Evolutionary conservation across 306 rosid genomes (phyloP), one percentile per base, ranked within the genome.

Genomic region (Morella rubra): DNA sequence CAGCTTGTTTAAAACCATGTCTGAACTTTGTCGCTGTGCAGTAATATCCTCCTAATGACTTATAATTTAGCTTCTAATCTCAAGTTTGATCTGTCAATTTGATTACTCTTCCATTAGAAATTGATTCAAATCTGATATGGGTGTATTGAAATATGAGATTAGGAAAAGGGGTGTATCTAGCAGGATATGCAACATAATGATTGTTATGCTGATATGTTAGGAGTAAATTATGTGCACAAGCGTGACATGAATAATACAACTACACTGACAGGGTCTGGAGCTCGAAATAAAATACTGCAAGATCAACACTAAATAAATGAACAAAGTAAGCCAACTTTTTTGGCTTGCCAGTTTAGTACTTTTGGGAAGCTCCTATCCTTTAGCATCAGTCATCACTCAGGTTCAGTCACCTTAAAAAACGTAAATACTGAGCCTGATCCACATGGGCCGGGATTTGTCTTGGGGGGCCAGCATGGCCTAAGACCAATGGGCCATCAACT

Each of bases 141-240:
- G 82, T 80, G 79, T 77, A 84, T 79, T 88, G 83, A 73, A 72
- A 12, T 77, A 81, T 49, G 54, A 73, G 85, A 75, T 85, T 59
- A 73, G 77, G 60, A 77, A 76, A 61, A 69, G 74, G 78, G 55
- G 56, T 73, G 70, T 82, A 79, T 83, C 73, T 80, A 76, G 64
- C 52, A 78, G 66, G 16, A 66, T 72, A 77, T 75, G 47, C 78
- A 79, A 81, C 85, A 82, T 72, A 82, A 87, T 86, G 80, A 82
- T 85, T 82, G 71, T 76, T 77, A 86, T 76, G 88, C 73, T 90
- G 67, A 81, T 82, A 69, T 77, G 84, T 74, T 74, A 83, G 88
- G 90, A 89, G 89, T 87, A 82, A 76, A 81, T 75, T 87, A 85
- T 82, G 84, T 87, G 91, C 83, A 70, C 82, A 86, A 89, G 71